Percentiles rank a stretch among this genome's conserved stretches.
Conservation (phyloP, 176 grass and related monocot genomes). For the Carex littledalei region DNA sequence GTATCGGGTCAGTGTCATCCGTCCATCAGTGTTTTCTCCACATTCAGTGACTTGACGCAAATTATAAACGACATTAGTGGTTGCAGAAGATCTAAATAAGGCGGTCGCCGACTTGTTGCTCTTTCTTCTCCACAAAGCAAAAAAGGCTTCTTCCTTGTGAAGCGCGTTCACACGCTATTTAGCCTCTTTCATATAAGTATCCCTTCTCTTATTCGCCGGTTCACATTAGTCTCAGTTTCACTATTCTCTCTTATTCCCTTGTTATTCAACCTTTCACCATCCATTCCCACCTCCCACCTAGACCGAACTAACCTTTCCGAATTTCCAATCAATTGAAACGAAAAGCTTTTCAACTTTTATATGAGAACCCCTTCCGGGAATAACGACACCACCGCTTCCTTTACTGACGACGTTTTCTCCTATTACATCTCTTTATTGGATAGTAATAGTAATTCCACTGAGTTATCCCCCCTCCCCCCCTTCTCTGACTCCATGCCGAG, state of each 20-base stretch:
- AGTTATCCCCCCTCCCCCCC: not conserved
- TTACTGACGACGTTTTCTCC: constrained; percentile 54
- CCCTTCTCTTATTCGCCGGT: constrained; percentile 2
- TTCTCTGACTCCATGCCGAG: constrained; percentile 44
- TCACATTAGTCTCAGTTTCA: constrained; percentile 37
- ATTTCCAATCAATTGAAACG: not conserved
- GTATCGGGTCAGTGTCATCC: not conserved
- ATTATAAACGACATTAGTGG: no score
- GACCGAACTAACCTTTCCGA: not conserved
- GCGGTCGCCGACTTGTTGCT: constrained; percentile 11
- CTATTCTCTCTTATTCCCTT: not conserved
- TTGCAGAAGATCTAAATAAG: not conserved
- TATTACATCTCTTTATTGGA: constrained; percentile 74
- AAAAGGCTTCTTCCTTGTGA: not conserved
- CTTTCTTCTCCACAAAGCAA: constrained; percentile 50
- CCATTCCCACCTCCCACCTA: constrained; percentile 1
- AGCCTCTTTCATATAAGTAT: constrained; percentile 3
- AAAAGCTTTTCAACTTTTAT: not conserved
- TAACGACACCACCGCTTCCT: not conserved
- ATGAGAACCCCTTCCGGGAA: constrained; percentile 57
- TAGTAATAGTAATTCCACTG: constrained; percentile 5
- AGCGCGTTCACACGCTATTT: constrained; percentile 29
- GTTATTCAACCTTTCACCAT: constrained; percentile 35
- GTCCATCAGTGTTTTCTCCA: not conserved
- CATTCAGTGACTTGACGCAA: not conserved